Evolutionary conservation across 2,329 filamentous ascomycete genomes (phyloP), one percentile per base, ranked within the genome.

Genomic region (Pseudogymnoascus pannorum): DNA sequence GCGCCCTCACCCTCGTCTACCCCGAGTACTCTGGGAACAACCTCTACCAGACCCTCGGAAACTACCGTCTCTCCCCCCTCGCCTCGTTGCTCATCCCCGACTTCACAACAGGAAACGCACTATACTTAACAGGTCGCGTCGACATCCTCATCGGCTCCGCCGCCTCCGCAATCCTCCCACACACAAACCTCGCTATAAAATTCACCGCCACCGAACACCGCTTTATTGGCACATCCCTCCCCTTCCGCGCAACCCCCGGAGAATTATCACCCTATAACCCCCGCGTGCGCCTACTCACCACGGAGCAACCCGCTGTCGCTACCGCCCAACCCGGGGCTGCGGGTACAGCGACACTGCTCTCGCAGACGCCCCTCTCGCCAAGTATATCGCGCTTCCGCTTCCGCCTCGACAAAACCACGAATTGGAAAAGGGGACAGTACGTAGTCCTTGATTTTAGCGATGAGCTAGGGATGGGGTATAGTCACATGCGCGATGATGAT

Each of bases 1-100:
- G 75, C 1, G 73, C 67, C 3, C 69, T 72, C 57, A 66, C 65
- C 2, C 72, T 95, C 12, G 78, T 87, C 2, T 96, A 91, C 73
- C 91, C 91, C 0, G 91, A 96, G 71, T 95, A 72, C 71, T 92
- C 88, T 0, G 91, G 91, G 6, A 96, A 96, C 72, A 79, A 89
- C 14, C 76, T 94, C 0, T 96, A 95, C 68, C 91, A 95, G 72
- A 90, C 88, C 0, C 79, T 95, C 0, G 91, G 91, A 1, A 96
- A 96, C 69, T 76, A 95, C 12, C 77, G 81, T 38, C 74, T 81
- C 6, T 87, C 86, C 31, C 88, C 89, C 0, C 75, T 77, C 16
- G 83, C 88, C 2, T 90, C 91, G 2, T 72, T 93, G 57, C 83
- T 82, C 2, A 80, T 96, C 35, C 89, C 91, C 0, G 85, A 92